Conservation (phyloP, 2,329 filamentous ascomycete genomes). For the Fusarium vanettenii region DNA sequence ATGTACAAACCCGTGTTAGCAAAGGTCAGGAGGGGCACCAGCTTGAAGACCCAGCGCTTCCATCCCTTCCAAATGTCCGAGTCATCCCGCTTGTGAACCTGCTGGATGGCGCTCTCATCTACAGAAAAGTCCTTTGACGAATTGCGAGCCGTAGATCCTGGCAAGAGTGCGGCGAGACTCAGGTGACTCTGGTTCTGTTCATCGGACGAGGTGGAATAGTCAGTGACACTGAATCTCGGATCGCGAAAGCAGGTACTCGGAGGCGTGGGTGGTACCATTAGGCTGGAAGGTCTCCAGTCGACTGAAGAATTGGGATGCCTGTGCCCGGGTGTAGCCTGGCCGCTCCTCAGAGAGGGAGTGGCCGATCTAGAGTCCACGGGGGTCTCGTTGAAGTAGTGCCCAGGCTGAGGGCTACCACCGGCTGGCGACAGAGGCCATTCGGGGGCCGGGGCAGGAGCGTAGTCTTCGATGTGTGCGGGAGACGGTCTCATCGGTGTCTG, state of each 20-base stretch:
- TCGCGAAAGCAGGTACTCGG: slow-evolving; percentile 24
- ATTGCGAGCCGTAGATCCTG: slow-evolving; percentile 43
- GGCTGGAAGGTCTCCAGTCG: slow-evolving; percentile 45
- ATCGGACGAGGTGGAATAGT: slow-evolving; percentile 27
- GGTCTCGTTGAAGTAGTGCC: slow-evolving; percentile 40
- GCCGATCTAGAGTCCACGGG: slow-evolving; percentile 42
- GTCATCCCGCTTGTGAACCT: slow-evolving; percentile 57
- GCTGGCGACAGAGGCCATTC: slow-evolving; percentile 43
- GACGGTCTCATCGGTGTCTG: slow-evolving; percentile 28
- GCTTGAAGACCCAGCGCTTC: slow-evolving; percentile 53
- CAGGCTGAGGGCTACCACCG: slow-evolving; percentile 33
- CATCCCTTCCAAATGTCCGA: slow-evolving; percentile 58
- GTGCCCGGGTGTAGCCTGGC: slow-evolving; percentile 37
- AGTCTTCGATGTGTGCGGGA: slow-evolving; percentile 38
- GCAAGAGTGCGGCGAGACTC: slow-evolving; percentile 55
- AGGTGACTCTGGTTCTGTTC: slow-evolving; percentile 56
- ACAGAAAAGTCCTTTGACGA: slow-evolving; percentile 46
- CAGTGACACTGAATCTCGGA: slow-evolving; percentile 30
- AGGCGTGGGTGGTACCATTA: slow-evolving; percentile 39
- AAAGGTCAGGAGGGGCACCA: slow-evolving; percentile 55
- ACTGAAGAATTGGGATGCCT: slow-evolving; percentile 41
- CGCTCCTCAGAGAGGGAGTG: slow-evolving; percentile 42
- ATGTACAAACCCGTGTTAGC: slow-evolving; percentile 57
- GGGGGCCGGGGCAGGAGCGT: slow-evolving; percentile 29
- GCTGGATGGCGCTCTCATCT: slow-evolving; percentile 49